Base-by-base conservation (phyloP, 495 filamentous ascomycete genomes). In the Haplographium delicatum region DNA sequence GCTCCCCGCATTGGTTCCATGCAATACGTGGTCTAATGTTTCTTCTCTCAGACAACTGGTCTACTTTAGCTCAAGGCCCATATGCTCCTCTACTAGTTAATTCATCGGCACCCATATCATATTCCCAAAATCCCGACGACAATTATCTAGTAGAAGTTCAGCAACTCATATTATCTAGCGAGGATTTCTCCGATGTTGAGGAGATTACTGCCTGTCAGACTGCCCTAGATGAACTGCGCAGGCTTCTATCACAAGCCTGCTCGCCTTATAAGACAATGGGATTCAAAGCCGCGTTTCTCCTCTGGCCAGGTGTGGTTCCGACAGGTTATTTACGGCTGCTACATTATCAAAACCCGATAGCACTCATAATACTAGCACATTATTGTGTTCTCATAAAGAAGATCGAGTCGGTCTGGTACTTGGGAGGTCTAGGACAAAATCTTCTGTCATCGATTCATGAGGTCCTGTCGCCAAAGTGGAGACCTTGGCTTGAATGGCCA, bases 381-480 rank as follows among this genome's bases (percentile, higher is more conserved):
- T 71, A 70, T 35, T 69, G 69, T 41, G 61, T 62, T 16, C 50
- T 72, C 7, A 44, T 69, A 30, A 69, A 64, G 38, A 37, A 41
- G 15, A 20, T 65, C 23, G 66, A 62, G 35, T 13, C 43, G 0
- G 54, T 44, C 43, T 71, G 69, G 68, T 72, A 64, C 53, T 44
- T 63, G 33, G 33, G 56, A 4, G 67, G 64, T 4, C 58, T 62
- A 24, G 62, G 67, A 4, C 47, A 50, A 13, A 68, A 63, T 20
- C 47, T 68, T 46, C 50, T 70, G 30, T 25, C 26, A n/a, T 57
- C 62, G 25, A 69, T 70, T 53, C 44, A 53, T 33, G 50, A 47
- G 28, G 54, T 53, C 25, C 53, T 70, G 27, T 55, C 56, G n/a
- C 43, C 56, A 24, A 56, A 52, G n/a, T 71, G 67, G 67, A 48